These are phyloP conservation scores for Rhizopogon parksii DNA, from an alignment of 1,284 basidiomycete species.

Conservation along the genomic window DNA sequence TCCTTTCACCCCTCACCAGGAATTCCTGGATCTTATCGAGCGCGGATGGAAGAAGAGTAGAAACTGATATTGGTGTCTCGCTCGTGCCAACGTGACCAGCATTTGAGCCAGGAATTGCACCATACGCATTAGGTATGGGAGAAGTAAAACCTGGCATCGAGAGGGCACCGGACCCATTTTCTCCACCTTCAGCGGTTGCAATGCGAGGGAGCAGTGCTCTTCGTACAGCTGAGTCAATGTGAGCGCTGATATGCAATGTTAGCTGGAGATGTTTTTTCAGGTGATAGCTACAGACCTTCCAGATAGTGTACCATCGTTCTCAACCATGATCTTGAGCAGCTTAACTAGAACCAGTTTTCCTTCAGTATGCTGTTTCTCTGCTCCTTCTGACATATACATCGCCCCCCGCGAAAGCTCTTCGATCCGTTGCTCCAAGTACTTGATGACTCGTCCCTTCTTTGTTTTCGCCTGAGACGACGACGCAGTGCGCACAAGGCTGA, in stretches of 20 bases:
- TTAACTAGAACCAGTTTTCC: constrained; percentile 73
- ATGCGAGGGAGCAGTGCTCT: constrained; percentile 59
- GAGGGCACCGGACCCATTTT: constrained; percentile 18
- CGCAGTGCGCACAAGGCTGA: constrained; percentile 63
- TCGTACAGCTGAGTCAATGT: constrained; percentile 62
- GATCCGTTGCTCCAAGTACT: constrained; percentile 70
- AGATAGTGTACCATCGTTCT: constrained; percentile 78
- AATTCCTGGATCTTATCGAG: constrained; percentile 78
- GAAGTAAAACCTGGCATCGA: constrained; percentile 15
- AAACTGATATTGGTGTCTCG: constrained; percentile 42
- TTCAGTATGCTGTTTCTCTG: constrained; percentile 59
- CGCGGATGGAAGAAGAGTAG: constrained; percentile 48
- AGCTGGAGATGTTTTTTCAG: constrained; percentile 10
- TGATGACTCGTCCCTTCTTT: constrained; percentile 74
- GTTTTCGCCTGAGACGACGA: constrained; percentile 63
- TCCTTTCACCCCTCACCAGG: constrained; percentile 77
- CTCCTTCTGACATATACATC: constrained; percentile 57
- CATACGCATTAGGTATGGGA: constrained; percentile 16
- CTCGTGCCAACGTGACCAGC: constrained; percentile 17
- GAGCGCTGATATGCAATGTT: constrained; percentile 41
- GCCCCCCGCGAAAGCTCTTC: constrained; percentile 74
- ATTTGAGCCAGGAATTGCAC: constrained; percentile 15
- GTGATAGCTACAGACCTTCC: constrained; percentile 53
- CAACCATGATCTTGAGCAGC: constrained; percentile 72
- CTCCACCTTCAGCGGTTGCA: constrained; percentile 19